Base-by-base conservation (phyloP, 1,284 basidiomycete genomes). In the Abortiporus biennis region DNA sequence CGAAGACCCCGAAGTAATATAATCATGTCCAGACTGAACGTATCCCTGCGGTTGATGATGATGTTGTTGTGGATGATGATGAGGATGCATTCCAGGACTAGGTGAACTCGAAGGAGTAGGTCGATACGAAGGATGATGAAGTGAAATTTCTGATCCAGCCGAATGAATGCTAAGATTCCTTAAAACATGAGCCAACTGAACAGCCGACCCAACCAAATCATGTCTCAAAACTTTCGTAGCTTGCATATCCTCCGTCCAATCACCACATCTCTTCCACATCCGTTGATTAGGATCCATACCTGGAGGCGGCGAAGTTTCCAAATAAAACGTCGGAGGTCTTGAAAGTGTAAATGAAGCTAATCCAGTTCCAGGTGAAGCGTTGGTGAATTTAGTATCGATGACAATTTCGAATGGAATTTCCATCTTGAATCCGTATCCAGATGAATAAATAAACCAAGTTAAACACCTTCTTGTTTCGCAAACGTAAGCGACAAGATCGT, bases 161-260 rank as follows among this genome's bases (percentile, higher is more conserved):
- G 58, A 51, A 36, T 59, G 60, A 3, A 61, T 55, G 15, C 65
- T 67, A 17, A 85, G 61, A 39, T 66, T 74, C 49, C 71, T 70
- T 17, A 84, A 61, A 37, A 82, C 62, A 47, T 78, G 74, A 23
- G 69, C 65, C 9, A 86, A 69, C 48, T 83, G 79, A 24, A 71
- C 69, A 4, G 77, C 73, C 16, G 80, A 74, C 19, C 85, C 85
- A 22, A 77, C 65, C 36, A 88, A 67, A 41, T 80, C 72, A 56
- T 88, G 85, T 32, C 72, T 73, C 43, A 86, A 61, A 13, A 83
- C 67, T 12, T 68, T 69, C 3, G 79, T 73, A 3, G 85, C 85
- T 57, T 88, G 85, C 43, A 71, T 71, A 33, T 72, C 79, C 57
- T 88, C 83, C 0, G 85, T 88, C 85, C 85, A 88, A 55, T 88